A percentile compares a stretch with the other conserved stretches of the same genome.
Conservation (phyloP, 345 rosid species). For the Geranium rotundifolium region DNA sequence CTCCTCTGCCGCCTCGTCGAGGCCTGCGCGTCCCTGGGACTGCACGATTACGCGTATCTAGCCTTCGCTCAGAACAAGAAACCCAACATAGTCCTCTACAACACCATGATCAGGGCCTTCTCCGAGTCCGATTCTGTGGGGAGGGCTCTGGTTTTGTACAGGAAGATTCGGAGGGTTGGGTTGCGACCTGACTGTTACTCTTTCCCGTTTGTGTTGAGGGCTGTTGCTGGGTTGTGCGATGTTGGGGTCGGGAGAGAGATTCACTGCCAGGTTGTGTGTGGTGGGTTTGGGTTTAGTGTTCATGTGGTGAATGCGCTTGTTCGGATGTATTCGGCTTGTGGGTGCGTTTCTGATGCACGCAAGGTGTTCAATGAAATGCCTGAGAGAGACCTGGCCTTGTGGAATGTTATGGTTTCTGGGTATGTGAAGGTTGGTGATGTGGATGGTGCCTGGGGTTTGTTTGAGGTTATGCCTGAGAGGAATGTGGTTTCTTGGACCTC, state of each 20-base stretch:
- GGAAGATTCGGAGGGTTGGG: slow-evolving; percentile 28
- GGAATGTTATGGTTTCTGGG: slow-evolving; percentile 56
- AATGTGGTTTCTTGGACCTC: slow-evolving; percentile 65
- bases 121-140: slow-evolving; percentile 24
- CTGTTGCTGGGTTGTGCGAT: slow-evolving; percentile 24
- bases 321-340: slow-evolving; percentile 35
- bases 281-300: slow-evolving; percentile 33
- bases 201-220: slow-evolving; percentile 47
- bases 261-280: slow-evolving; percentile 36
- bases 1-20: slow-evolving; percentile 36
- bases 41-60: slow-evolving; percentile 37
- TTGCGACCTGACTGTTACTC: slow-evolving; percentile 57
- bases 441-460: slow-evolving; percentile 30
- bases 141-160: slow-evolving; percentile 38
- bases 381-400: slow-evolving; percentile 22
- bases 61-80: slow-evolving; percentile 22
- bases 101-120: slow-evolving; percentile 50
- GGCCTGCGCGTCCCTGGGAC: slow-evolving; percentile 36
- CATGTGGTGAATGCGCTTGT: slow-evolving; percentile 46
- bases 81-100: slow-evolving; percentile 31
- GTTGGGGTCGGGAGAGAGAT: slow-evolving; percentile 40
- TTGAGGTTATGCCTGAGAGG: slow-evolving; percentile 46
- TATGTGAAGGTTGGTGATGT: slow-evolving; percentile 39
- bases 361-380: slow-evolving; percentile 44
- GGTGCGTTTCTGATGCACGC: slow-evolving; percentile 27